Conservation (phyloP, 1,284 basidiomycete genomes). For the Phenoliferia sp. region DNA sequence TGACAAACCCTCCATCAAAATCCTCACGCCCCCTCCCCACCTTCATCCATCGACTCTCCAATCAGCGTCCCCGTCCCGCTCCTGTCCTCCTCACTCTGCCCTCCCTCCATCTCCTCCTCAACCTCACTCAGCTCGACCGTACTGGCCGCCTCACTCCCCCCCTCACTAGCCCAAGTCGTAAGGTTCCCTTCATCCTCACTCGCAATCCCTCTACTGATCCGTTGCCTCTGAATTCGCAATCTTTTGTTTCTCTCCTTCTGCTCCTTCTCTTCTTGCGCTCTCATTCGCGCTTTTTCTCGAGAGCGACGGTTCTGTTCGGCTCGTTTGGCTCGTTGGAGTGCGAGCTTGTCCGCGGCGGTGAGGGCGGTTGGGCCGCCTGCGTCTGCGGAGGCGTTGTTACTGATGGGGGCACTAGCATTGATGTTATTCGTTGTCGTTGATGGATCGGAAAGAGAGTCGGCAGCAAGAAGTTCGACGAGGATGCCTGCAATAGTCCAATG, state of each 20-base stretch:
- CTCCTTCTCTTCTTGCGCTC: neutral
- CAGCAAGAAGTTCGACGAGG: conserved; percentile 24
- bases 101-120: neutral
- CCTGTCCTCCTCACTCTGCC: neutral
- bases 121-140: neutral
- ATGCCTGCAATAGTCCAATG: conserved; percentile 14
- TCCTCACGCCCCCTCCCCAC: too few relatives aligned
- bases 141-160: neutral
- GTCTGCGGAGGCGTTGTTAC: neutral
- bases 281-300: neutral
- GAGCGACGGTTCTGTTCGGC: neutral
- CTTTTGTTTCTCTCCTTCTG: neutral
- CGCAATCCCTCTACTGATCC: neutral
- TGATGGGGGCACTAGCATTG: neutral
- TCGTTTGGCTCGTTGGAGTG: neutral
- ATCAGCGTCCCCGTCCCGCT: neutral
- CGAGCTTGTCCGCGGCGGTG: neutral
- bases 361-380: too few relatives aligned
- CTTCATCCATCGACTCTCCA: too few relatives aligned
- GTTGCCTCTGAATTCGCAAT: neutral
- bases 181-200: neutral
- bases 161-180: neutral
- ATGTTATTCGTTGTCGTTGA: too few relatives aligned
- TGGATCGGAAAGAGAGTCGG: conserved; percentile 3
- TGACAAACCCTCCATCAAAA: too few relatives aligned